Base-by-base conservation (phyloP, 192 early-diverging fungal species). In the Chytriomyces confervae region DNA sequence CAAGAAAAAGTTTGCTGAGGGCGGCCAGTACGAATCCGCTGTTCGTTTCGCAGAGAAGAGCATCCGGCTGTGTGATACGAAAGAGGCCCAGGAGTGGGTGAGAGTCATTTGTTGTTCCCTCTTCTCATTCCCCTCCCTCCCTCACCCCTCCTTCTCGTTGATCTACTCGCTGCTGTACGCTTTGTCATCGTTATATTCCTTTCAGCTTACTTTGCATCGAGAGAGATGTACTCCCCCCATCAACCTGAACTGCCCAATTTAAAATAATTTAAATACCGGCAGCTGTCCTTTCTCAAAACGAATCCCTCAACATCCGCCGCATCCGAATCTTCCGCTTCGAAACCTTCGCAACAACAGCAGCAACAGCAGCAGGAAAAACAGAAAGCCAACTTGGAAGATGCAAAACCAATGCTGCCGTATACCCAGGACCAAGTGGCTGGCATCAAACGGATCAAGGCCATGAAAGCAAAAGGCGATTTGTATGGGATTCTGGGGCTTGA, bases 21-120 rank as follows among this genome's bases (percentile, higher is more conserved):
- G 67, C 5, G 93, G 92, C 10, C 93, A 97, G 84, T 85, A 81
- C 67, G 79, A 82, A 5, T 81, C 85, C 6, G 95, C 96, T 0
- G 70, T 93, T n/a, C 94, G 93, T 79, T 91, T 97, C 75, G 91
- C 93, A 5, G 89, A 90, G 72, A 97, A 96, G 79, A 92, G 92
- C 13, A 72, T 95, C 62, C 77, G 90, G 5, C 86, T 98, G 10
- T 94, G 87, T 81, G 91, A 95, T 7, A 94, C 95, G 2, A 77
- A 86, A 0, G 84, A 90, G 7, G 93, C 88, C n/a, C 78, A 84
- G 49, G 68, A 45, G 65, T 97, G 77, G 85, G 76, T 64, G 62
- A 71, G 76, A 20, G 44, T 48, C 16, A 2, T 10, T 48, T 27
- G 24, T 27, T 27, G 24, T 27, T 27, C 24, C 2, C 46, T 3